These are phyloP conservation scores for Pestalotiopsis sp. DNA, from an alignment of 2,329 filamentous ascomycete genomes.

Conservation along the genomic window DNA sequence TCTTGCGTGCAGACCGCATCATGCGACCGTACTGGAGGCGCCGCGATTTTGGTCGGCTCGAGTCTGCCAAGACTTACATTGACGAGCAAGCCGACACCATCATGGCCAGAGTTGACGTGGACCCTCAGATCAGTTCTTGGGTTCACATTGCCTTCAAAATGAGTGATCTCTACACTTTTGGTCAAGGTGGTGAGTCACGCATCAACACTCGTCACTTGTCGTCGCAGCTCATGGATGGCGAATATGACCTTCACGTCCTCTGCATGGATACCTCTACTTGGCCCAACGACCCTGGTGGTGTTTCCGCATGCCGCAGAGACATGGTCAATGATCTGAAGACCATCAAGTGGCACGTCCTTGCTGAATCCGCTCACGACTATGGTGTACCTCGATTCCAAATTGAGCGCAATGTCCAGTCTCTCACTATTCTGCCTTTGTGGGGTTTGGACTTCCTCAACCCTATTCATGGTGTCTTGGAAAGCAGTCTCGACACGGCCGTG, in stretches of 20 bases:
- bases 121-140: conserved; percentile 9
- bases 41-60: conserved; percentile 3
- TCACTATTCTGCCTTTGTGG: conserved; percentile 9
- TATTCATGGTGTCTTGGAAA: conserved; percentile 3
- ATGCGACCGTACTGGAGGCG: conserved; percentile 9
- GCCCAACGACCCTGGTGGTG: conserved; percentile 11
- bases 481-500: conserved; percentile 2
- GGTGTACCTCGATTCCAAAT: conserved; percentile 10
- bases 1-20: conserved; percentile 1
- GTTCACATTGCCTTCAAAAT: conserved; percentile 8
- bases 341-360: conserved; percentile 11
- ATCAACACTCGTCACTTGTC: conserved; percentile 9
- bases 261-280: conserved; percentile 11
- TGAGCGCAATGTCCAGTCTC: conserved; percentile 11
- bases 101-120: conserved; percentile 6
- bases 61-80: neutral
- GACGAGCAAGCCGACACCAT: conserved; percentile 6
- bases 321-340: conserved; percentile 10
- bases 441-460: conserved; percentile 10
- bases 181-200: neutral
- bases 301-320: conserved; percentile 5
- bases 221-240: neutral
- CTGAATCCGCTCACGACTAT: conserved; percentile 9
- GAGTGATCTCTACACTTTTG: neutral
- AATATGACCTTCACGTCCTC: conserved; percentile 7